A percentile compares a stretch with the other conserved stretches of the same genome.
Evolutionary conservation across 768 basidiomycete species (phyloP).

Genomic region (Podaxis mareebaensis): DNA sequence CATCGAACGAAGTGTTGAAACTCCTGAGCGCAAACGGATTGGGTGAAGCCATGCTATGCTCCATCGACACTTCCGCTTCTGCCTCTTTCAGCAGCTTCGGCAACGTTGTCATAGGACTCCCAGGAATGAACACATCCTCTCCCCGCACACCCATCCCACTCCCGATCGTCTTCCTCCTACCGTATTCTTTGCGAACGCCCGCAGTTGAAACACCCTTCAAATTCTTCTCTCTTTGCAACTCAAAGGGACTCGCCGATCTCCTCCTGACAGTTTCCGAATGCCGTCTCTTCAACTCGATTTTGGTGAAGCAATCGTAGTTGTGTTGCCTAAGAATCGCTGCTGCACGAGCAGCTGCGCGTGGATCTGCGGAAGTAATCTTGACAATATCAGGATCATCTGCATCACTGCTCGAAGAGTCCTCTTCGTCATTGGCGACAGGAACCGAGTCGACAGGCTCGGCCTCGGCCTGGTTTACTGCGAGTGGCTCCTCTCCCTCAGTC

Average conservation of each 20-base stretch:
- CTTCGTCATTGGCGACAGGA: slow-evolving; percentile 26
- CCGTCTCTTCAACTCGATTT: slow-evolving; percentile 35
- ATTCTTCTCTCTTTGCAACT: slow-evolving; percentile 4
- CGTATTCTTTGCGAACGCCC: slow-evolving; percentile 33
- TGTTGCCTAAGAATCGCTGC: slow-evolving; percentile 92
- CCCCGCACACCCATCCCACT: slow-evolving; percentile 41
- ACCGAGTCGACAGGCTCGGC: slow-evolving; percentile 16
- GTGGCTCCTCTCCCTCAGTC: slow-evolving; percentile 8
- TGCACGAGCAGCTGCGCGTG: slow-evolving; percentile 86
- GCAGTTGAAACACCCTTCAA: slow-evolving; percentile 33
- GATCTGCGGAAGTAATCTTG: slow-evolving; percentile 83
- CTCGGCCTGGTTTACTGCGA: slow-evolving; percentile 18
- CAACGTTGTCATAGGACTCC: slow-evolving; percentile 53
- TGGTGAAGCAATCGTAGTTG: slow-evolving; percentile 82
- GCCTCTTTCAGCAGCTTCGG: slow-evolving; percentile 60
- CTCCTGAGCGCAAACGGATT: slow-evolving; percentile 18
- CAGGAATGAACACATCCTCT: slow-evolving; percentile 55
- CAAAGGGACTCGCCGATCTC: slow-evolving; percentile 31
- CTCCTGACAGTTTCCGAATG: slow-evolving; percentile 29
- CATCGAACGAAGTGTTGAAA: slow-evolving; percentile 1
- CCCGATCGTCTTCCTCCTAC: slow-evolving; percentile 33
- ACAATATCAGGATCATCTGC: slow-evolving; percentile 61
- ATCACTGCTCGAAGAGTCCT: slow-evolving; percentile 29
- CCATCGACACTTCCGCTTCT: slow-evolving; percentile 46
- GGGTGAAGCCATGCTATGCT: slow-evolving; percentile 9